Conservation (phyloP, 495 filamentous ascomycete genomes). For the Pseudoneurospora amorphoporcata region DNA sequence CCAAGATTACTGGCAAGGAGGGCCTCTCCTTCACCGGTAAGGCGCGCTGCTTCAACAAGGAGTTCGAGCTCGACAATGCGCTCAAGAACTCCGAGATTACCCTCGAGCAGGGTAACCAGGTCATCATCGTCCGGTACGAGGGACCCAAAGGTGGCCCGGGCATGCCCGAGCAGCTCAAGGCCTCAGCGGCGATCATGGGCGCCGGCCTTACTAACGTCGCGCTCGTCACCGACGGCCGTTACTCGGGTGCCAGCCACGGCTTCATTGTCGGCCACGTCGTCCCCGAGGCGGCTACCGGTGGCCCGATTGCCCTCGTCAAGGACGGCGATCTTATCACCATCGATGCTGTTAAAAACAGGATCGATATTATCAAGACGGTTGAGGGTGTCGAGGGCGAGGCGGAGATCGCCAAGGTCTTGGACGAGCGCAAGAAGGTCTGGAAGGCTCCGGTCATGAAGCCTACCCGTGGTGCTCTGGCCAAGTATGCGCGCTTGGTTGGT, state of each 20-base stretch:
- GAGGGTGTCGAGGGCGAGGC: conserved; percentile 3
- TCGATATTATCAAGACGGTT: conserved; percentile 50
- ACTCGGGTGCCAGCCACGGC: conserved; percentile 82
- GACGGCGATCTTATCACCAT: conserved; percentile 85
- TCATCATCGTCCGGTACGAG: conserved; percentile 89
- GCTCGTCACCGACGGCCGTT: conserved; percentile 87
- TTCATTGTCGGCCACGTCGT: conserved; percentile 95
- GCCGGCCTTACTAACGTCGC: conserved; percentile 82
- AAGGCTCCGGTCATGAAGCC: conserved; percentile 60
- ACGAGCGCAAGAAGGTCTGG: conserved; percentile 58
- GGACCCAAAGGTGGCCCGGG: conserved; percentile 92
- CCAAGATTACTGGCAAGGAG: conserved; percentile 98
- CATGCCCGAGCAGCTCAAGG: conserved; percentile 96
- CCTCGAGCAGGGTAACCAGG: conserved; percentile 63
- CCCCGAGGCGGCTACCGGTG: conserved; percentile 76
- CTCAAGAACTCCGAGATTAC: conserved; percentile 58
- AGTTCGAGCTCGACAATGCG: conserved; percentile 65
- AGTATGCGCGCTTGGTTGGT: conserved; percentile 62
- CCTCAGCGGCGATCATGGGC: conserved; percentile 85
- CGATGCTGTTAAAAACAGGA: conserved; percentile 66
- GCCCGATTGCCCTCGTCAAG: conserved; percentile 69
- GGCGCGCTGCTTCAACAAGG: conserved; percentile 87
- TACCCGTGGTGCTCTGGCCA: conserved; percentile 80
- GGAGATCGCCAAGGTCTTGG: conserved; percentile 54
- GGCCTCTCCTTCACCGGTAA: conserved; percentile 72